These are phyloP conservation scores for Candida quercuum DNA, from an alignment of 805 yeast genomes.

Conservation along the genomic window DNA sequence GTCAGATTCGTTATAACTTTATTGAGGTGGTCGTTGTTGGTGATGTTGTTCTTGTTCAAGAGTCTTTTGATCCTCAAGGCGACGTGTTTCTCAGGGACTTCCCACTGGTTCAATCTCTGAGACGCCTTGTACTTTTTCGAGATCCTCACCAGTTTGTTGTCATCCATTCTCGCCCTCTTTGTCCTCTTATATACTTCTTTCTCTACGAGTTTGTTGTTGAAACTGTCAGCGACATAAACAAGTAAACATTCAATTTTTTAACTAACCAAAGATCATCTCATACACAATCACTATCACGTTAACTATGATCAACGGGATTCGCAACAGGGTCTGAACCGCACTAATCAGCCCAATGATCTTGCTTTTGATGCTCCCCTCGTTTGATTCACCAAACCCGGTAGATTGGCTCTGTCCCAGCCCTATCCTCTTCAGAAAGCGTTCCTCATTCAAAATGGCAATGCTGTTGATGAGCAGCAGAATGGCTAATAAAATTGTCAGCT, in stretches of 20 bases:
- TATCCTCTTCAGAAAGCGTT: constrained; percentile 67
- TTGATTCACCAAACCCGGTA: constrained; percentile 40
- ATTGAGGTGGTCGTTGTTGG: constrained; percentile 11
- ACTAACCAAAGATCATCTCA: constrained; percentile 61
- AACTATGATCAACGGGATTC: constrained; percentile 68
- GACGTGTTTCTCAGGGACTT: constrained; percentile 8
- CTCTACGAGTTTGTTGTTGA: background rate
- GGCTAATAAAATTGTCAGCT: constrained; percentile 17
- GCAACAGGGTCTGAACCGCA: constrained; percentile 69
- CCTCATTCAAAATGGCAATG: constrained; percentile 75
- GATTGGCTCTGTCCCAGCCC: constrained; percentile 40
- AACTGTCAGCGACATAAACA: constrained; percentile 7
- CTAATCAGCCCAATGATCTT: constrained; percentile 61
- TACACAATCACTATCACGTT: constrained; percentile 63
- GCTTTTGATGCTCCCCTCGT: constrained; percentile 46
- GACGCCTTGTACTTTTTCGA: constrained; percentile 14
- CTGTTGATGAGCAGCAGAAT: constrained; percentile 59
- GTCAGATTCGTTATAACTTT: constrained; percentile 8
- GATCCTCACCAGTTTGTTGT: constrained; percentile 10
- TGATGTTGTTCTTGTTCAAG: constrained; percentile 6
- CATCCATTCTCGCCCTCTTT: constrained; percentile 6
- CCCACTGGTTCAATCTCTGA: constrained; percentile 13
- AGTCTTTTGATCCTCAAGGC: constrained; percentile 7
- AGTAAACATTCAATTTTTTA: background rate
- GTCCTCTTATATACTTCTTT: background rate